A percentile compares a stretch with the other conserved stretches of the same genome.
Evolutionary conservation across 2,329 filamentous ascomycete species (phyloP).

Genomic region (Albophoma yamanashiensis): DNA sequence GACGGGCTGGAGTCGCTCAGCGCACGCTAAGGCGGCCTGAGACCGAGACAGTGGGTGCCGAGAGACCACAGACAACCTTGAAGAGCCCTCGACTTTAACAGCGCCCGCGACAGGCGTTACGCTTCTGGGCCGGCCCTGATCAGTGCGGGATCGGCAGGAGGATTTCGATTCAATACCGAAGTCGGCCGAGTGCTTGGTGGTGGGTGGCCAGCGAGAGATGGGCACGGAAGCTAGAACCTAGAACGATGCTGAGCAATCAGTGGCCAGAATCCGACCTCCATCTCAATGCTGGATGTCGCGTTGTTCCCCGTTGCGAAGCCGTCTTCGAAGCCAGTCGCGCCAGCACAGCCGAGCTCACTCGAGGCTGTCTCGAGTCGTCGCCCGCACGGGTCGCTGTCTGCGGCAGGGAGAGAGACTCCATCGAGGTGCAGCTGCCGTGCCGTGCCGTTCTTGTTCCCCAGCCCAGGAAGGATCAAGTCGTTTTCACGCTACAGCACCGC

Average conservation of each 20-base stretch:
- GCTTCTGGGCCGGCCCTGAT: background rate
- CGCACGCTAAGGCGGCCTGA: background rate
- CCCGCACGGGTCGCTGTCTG: background rate
- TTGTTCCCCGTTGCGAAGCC: background rate
- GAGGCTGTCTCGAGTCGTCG: background rate
- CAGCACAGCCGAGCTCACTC: background rate
- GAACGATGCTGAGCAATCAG: background rate
- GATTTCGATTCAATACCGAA: background rate
- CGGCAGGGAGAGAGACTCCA: background rate
- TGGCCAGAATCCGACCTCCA: background rate
- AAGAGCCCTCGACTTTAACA: background rate
- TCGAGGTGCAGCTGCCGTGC: background rate
- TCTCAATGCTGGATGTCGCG: background rate
- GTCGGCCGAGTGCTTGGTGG: background rate
- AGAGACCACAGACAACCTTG: background rate
- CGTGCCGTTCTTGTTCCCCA: background rate
- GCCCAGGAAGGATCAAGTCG: background rate
- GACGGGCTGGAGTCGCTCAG: background rate
- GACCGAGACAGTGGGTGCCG: background rate
- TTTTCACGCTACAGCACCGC: background rate
- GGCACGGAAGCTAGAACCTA: background rate
- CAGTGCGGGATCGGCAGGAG: background rate
- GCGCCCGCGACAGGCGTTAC: background rate
- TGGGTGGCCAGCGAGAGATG: background rate
- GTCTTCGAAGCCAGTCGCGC: background rate